Conservation (phyloP, 2,329 filamentous ascomycete species). For the Chaetomium sp. region DNA sequence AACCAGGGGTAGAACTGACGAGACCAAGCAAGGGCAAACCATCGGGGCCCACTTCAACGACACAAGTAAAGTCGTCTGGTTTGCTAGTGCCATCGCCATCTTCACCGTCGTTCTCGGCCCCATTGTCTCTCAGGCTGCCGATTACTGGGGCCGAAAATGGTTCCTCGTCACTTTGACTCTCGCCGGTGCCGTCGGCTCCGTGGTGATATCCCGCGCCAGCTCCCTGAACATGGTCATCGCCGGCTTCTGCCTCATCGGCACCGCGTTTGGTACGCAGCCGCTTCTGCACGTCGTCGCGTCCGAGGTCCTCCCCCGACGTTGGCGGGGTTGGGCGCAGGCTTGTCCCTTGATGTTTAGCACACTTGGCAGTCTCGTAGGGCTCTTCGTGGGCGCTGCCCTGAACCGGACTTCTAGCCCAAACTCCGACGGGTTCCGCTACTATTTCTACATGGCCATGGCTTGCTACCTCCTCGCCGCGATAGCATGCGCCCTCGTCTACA, state of each 20-base stretch:
- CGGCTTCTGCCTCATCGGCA: constrained; percentile 42
- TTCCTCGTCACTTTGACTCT: constrained; percentile 43
- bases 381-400: constrained; percentile 42
- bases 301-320: constrained; percentile 45
- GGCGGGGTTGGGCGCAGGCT: constrained; percentile 43
- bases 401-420: constrained; percentile 35
- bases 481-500: constrained; percentile 40
- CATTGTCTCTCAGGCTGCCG: constrained; percentile 45
- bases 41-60: constrained; percentile 38
- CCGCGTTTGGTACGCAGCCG: constrained; percentile 44
- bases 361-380: constrained; percentile 39
- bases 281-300: constrained; percentile 45
- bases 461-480: constrained; percentile 37
- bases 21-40: constrained; percentile 39
- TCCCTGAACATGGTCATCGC: constrained; percentile 43
- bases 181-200: constrained; percentile 41
- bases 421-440: constrained; percentile 41
- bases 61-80: constrained; percentile 39
- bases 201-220: constrained; percentile 43
- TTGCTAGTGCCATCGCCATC: constrained; percentile 26
- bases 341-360: constrained; percentile 38
- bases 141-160: constrained; percentile 48
- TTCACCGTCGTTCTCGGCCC: constrained; percentile 30
- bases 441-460: constrained; percentile 42
- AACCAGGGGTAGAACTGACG: background rate